phyloP scores from a whole-genome alignment of 768 basidiomycete genomes.

The button mushroom (Agaricus bisporus) region DNA sequence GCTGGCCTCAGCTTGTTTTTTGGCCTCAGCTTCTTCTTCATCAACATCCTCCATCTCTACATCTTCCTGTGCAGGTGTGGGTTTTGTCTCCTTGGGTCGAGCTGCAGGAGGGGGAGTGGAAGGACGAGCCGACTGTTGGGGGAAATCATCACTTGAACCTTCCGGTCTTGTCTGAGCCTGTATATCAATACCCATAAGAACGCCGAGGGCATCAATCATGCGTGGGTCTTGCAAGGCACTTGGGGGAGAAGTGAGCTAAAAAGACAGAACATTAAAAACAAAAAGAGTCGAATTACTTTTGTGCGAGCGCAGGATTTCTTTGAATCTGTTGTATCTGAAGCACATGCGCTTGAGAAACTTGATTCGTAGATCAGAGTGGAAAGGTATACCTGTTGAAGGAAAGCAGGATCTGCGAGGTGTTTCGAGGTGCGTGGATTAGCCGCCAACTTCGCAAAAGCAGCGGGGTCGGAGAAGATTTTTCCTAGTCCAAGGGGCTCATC shows the following conservation, averaged over 20 bases:
- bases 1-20: conserved; percentile 71
- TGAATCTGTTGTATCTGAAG: conserved; percentile 60
- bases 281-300: conserved; percentile 28
- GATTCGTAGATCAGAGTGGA: conserved; percentile 4
- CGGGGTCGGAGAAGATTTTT: conserved; percentile 81
- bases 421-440: conserved; percentile 81
- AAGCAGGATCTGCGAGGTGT: conserved; percentile 77
- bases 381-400: conserved; percentile 57
- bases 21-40: conserved; percentile 63
- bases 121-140: conserved; percentile 16
- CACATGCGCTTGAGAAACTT: conserved; percentile 6
- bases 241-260: not conserved
- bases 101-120: conserved; percentile 38
- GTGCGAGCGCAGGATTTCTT: conserved; percentile 59
- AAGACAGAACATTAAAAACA: not conserved
- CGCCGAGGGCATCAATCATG: conserved; percentile 92
- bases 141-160: conserved; percentile 66
- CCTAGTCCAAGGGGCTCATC: conserved; percentile 54
- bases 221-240: conserved; percentile 75
- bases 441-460: conserved; percentile 77
- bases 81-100: conserved; percentile 35
- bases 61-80: conserved; percentile 42
- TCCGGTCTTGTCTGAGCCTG: conserved; percentile 80
- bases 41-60: conserved; percentile 66
- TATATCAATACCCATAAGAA: conserved; percentile 89